phyloP scores from a whole-genome alignment of 2,329 filamentous ascomycete species.

The Hypoxylon sp. region DNA sequence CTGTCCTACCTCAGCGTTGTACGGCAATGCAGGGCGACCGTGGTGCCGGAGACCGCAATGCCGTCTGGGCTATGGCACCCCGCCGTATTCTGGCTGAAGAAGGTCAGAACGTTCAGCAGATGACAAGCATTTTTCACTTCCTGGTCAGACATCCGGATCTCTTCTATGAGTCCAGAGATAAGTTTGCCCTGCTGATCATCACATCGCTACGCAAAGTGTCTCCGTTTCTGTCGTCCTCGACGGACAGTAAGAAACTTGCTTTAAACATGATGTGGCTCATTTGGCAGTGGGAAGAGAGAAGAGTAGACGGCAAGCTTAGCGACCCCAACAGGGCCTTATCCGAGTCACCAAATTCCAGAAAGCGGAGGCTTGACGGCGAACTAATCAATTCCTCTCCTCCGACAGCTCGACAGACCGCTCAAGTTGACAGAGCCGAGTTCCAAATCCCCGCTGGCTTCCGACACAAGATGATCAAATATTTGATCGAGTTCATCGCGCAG shows the following conservation, averaged over 20 bases:
- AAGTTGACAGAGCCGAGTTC: slow-evolving; percentile 74
- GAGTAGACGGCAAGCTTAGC: slow-evolving; percentile 73
- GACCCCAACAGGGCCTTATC: slow-evolving; percentile 62
- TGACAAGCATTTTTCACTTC: slow-evolving; percentile 98
- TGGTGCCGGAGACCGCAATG: slow-evolving; percentile 75
- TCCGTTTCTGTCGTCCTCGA: slow-evolving; percentile 83
- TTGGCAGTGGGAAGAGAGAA: slow-evolving; percentile 91
- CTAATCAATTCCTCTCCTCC: slow-evolving; percentile 69
- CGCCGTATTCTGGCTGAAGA: slow-evolving; percentile 94
- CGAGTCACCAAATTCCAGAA: slow-evolving; percentile 80
- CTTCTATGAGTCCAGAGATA: slow-evolving; percentile 95
- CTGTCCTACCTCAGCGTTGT: slow-evolving; percentile 89
- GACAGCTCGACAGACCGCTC: slow-evolving; percentile 61
- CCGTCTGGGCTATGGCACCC: slow-evolving; percentile 90
- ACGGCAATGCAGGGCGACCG: slow-evolving; percentile 63
- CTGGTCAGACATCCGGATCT: slow-evolving; percentile 91
- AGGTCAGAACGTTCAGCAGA: slow-evolving; percentile 93
- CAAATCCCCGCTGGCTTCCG: slow-evolving; percentile 77
- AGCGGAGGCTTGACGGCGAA: slow-evolving; percentile 81
- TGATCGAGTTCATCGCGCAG: slow-evolving; percentile 94
- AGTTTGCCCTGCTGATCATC: slow-evolving; percentile 90
- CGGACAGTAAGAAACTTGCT: slow-evolving; percentile 91
- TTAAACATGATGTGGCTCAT: slow-evolving; percentile 92
- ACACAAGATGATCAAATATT: slow-evolving; percentile 90
- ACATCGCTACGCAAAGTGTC: slow-evolving; percentile 91